Evolutionary conservation across 306 rosid genomes (phyloP).

Genomic region (Alnus rubra): DNA sequence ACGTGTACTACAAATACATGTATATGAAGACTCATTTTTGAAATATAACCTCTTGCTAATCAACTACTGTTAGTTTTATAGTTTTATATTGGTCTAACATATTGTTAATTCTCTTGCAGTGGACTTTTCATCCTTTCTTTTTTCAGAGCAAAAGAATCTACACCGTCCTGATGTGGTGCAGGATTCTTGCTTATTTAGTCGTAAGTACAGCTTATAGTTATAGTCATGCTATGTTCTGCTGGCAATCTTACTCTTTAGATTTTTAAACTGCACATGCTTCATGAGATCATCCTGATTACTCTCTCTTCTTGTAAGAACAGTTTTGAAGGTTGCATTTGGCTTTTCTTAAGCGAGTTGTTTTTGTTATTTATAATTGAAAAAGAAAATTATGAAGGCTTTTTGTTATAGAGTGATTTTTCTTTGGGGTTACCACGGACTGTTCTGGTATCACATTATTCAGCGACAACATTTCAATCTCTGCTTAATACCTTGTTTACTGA

Average conservation of each 20-base stretch:
- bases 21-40: background rate
- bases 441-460: background rate
- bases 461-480: background rate
- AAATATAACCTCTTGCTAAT: background rate
- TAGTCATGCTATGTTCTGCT: background rate
- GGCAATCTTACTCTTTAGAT: background rate
- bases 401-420: background rate
- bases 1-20: background rate
- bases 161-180: conserved; percentile 60
- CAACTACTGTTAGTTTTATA: background rate
- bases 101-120: conserved; percentile 40
- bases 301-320: background rate
- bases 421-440: background rate
- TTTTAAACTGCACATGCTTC: background rate
- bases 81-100: background rate
- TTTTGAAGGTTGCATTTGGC: conserved; percentile 3
- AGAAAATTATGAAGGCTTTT: background rate
- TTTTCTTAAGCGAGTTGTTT: background rate
- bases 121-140: conserved; percentile 59
- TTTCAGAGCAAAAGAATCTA: conserved; percentile 47
- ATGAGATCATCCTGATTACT: background rate
- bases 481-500: background rate
- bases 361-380: background rate
- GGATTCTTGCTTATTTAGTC: conserved; percentile 51
- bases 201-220: conserved; percentile 35